phyloP scores from a whole-genome alignment of 75 land plant species.

The Pseudotsuga menziesii region DNA sequence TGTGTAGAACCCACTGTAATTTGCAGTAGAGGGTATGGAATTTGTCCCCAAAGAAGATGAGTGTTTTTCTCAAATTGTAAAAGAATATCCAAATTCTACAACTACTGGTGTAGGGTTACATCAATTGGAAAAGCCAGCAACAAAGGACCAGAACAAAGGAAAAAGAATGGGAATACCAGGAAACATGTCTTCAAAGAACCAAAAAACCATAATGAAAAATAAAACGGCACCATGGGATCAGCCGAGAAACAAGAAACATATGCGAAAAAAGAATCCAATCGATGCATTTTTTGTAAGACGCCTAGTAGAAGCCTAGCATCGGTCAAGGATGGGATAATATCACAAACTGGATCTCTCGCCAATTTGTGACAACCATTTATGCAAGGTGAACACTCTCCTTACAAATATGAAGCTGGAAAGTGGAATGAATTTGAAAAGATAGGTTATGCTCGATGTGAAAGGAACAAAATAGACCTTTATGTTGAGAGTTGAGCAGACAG shows the following conservation, averaged over 20 bases:
- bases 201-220: background rate
- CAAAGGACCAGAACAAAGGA: background rate
- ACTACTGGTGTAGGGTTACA: background rate
- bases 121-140: background rate
- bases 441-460: background rate
- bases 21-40: background rate
- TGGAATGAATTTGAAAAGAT: background rate
- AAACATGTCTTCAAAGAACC: background rate
- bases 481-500: background rate
- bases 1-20: background rate
- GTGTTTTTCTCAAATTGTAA: no score
- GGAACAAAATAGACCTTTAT: background rate
- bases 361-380: background rate
- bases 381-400: background rate
- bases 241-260: background rate
- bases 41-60: background rate
- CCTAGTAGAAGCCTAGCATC: no score
- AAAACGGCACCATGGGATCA: background rate
- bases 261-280: no score
- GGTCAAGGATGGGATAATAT: no score
- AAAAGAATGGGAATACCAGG: background rate
- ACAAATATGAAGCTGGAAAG: no score
- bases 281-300: no score
- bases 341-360: background rate
- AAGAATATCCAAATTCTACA: background rate